Evolutionary conservation across 1,284 basidiomycete species (phyloP), one percentile per base, ranked within the genome.

Genomic region (Microbotryum lychnidis-dioicae): DNA sequence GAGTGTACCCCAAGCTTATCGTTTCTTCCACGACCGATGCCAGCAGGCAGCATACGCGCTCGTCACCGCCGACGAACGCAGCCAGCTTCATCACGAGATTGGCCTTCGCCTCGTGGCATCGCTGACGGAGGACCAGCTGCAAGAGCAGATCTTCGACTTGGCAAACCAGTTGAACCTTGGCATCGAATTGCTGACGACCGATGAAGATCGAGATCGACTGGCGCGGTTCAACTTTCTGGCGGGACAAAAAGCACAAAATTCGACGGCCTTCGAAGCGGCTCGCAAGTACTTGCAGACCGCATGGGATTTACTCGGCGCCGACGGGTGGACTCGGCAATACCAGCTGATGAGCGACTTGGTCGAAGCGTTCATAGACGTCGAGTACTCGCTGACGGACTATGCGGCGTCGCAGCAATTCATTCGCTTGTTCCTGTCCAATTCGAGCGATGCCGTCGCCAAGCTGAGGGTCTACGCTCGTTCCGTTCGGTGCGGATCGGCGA

Each of bases 361-460:
- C 27, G 64, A 68, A 27, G 57, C 59, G 4, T 52, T 68, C 2
- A 48, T 68, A 23, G 55, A 62, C 21, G 62, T 66, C 44, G 66
- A 68, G 46, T 68, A 63, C 51, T 60, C 57, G 46, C 44, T 68
- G 4, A 65, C 66, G 66, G 66, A 68, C 45, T 68, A 68, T 44
- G 42, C 56, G 2, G 64, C 66, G 2, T 57, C 64, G 8, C 66
- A 66, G 42, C 57, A 63, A 27, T 68, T 58, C 54, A 58, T 66
- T 27, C 57, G 60, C 6, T 18, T 64, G 21, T 68, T 56, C 45
- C 56, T 68, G 16, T 42, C n/a, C 2, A 61, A 68, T 25, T 52
- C 85, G 69, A 72, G 88, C 85, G 58, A 87, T 78, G 4, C 87
- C 71, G 71, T 87, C 83, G 29, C 86, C 85, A 54, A 88, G 73